These are phyloP conservation scores for Echinochloa phyllopogon DNA, from an alignment of 176 grass and related monocot genomes.

Conservation along the genomic window DNA sequence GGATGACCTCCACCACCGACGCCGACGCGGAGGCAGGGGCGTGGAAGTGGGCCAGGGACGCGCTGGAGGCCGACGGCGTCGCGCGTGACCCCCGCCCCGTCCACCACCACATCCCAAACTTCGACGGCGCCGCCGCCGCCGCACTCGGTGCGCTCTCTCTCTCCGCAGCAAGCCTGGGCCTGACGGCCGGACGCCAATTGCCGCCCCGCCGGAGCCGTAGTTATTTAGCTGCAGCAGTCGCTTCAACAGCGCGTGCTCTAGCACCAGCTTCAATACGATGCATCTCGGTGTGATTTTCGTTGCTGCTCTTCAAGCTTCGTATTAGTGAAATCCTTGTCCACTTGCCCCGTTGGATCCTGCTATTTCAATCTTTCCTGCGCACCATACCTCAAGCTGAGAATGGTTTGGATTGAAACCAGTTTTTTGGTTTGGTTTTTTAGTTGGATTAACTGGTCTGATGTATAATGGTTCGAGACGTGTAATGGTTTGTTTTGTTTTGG, in stretches of 20 bases:
- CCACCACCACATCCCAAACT: constrained; percentile 96
- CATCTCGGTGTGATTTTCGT: not conserved
- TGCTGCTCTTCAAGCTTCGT: not conserved
- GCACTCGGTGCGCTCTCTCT: constrained; percentile 47
- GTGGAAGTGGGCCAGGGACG: constrained; percentile 94
- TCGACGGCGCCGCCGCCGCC: constrained; percentile 63
- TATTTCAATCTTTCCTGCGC: no score
- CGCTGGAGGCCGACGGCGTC: constrained; percentile 71
- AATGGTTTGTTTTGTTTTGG: no score
- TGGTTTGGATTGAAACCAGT: no score
- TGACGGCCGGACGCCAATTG: not conserved
- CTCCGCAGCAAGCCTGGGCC: not conserved
- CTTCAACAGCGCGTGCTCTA: not conserved
- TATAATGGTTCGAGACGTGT: no score
- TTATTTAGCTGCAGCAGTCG: not conserved
- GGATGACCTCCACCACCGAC: not conserved
- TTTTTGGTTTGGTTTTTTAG: no score
- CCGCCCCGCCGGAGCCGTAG: not conserved
- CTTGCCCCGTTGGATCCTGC: no score
- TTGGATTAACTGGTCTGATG: no score
- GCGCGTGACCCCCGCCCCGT: constrained; percentile 71
- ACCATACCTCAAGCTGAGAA: no score
- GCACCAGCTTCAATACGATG: not conserved
- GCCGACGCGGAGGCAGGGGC: constrained; percentile 33
- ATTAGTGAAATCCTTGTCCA: not conserved